phyloP scores from a whole-genome alignment of 2,329 filamentous ascomycete genomes.

The Nannizziopsis barbatae region DNA sequence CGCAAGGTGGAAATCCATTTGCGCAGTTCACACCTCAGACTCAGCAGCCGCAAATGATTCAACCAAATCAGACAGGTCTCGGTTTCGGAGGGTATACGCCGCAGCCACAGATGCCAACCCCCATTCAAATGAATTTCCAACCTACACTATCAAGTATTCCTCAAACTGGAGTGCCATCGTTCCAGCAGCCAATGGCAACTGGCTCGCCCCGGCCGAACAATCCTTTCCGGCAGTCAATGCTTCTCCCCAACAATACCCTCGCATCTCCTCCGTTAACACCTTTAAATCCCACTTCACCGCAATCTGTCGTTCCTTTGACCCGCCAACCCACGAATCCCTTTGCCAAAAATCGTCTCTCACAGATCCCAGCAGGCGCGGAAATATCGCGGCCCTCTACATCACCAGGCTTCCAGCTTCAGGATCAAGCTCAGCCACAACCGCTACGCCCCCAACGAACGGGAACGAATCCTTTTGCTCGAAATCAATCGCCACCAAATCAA shows the following conservation, averaged over 20 bases:
- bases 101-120: constrained; percentile 47
- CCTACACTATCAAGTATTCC: constrained; percentile 37
- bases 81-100: constrained; percentile 74
- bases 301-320: constrained; percentile 35
- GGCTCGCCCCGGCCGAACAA: constrained; percentile 58
- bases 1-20: constrained; percentile 29
- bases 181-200: constrained; percentile 30
- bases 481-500: constrained; percentile 34
- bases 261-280: constrained; percentile 27
- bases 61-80: constrained; percentile 56
- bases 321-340: constrained; percentile 79
- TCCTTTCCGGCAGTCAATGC: constrained; percentile 86
- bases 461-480: constrained; percentile 60
- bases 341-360: constrained; percentile 47
- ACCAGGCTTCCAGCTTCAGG: constrained; percentile 20
- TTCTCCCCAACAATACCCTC: constrained; percentile 44
- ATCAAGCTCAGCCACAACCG: constrained; percentile 29
- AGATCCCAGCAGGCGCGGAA: constrained; percentile 11
- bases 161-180: constrained; percentile 39
- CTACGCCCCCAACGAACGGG: constrained; percentile 52
- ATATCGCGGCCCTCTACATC: constrained; percentile 7
- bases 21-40: constrained; percentile 13
- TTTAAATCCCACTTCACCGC: constrained; percentile 30
- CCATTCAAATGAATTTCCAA: constrained; percentile 28
- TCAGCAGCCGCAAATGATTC: constrained; percentile 39